phyloP scores from a whole-genome alignment of 208 protist genomes.

The Wallacemonas collosoma region DNA sequence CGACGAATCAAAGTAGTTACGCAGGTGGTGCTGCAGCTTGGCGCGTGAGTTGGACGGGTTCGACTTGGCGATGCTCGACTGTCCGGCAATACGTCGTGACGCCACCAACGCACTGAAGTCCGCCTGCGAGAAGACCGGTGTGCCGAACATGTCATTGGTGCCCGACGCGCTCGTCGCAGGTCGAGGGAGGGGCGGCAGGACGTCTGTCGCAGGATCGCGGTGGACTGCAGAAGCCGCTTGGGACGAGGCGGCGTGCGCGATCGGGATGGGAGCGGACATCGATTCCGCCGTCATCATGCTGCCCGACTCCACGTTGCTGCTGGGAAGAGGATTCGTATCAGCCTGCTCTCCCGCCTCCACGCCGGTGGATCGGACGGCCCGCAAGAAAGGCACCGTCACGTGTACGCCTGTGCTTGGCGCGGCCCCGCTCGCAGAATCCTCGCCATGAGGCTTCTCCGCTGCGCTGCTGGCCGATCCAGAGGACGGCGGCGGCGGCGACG shows the following conservation, averaged over 20 bases:
- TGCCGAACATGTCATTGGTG: background rate
- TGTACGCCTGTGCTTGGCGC: too few species aligned
- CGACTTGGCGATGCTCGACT: conserved; percentile 22
- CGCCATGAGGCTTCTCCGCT: background rate
- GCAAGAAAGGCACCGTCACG: too few species aligned
- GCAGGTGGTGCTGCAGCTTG: conserved; percentile 41
- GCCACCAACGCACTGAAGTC: conserved; percentile 18
- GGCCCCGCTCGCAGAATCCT: too few species aligned
- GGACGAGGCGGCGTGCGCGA: background rate
- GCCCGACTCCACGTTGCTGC: too few species aligned
- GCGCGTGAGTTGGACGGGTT: conserved; percentile 27
- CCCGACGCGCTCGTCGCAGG: background rate
- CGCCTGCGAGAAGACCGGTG: conserved; percentile 17
- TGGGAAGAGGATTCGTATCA: too few species aligned
- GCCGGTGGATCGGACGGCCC: too few species aligned
- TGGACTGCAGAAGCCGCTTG: background rate
- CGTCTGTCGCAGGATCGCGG: too few species aligned
- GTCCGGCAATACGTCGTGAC: conserved; percentile 5
- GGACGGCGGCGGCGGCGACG: background rate
- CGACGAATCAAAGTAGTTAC: conserved; percentile 72
- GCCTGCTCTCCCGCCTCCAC: too few species aligned
- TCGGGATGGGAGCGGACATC: background rate
- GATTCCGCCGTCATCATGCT: too few species aligned
- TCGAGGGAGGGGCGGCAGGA: background rate
- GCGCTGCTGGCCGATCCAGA: background rate